Base-by-base conservation (phyloP, 768 basidiomycete species). In the Strobilomyces confusus region DNA sequence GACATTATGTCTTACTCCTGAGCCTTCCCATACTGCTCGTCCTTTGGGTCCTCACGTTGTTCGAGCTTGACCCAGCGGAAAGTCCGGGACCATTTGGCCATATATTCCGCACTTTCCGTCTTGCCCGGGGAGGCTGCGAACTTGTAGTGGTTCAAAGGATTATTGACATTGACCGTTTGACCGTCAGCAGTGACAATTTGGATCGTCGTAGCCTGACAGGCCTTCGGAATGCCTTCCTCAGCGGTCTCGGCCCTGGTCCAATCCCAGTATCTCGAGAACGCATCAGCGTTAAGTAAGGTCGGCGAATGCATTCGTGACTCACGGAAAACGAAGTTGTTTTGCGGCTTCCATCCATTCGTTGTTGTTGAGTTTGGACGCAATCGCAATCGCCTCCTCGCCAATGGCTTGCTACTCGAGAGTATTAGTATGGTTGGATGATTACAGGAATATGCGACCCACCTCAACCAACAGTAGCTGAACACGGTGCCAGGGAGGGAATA, bases 401-500 rank as follows among this genome's bases (percentile, higher is more conserved):
- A 63, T 36, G 9, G 61, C 48, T 63, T 63, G 62, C 61, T 63
- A 40, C 41, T 33, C 30, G 9, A 30, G 5, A 6, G 1, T 25
- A 6, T 34, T 17, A 7, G 23, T 30, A 25, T 5, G 4, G 32
- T 20, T 11, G 5, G 4, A 22, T 29, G 1, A 19, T 9, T 5
- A 15, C 1, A 4, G 8, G 33, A 44, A 30, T 20, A 9, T 6
- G 11, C 1, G 12, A 46, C 51, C 29, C 19, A 58, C 61, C 45
- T 63, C 61, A 9, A 54, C 15, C 17, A 63, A 48, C 46, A 63
- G 6, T 29, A 57, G 0, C n/a, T 52, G 37, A 19, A 56, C 41
- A 41, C 61, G 58, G 13, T 63, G 62, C 61, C 61, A 63, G 15
- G 62, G 41, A 22, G 61, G 61, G 42, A 63, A 63, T n/a, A 63